Evolutionary conservation across 495 filamentous ascomycete genomes (phyloP).

Genomic region (Antarctomyces pellizariae): DNA sequence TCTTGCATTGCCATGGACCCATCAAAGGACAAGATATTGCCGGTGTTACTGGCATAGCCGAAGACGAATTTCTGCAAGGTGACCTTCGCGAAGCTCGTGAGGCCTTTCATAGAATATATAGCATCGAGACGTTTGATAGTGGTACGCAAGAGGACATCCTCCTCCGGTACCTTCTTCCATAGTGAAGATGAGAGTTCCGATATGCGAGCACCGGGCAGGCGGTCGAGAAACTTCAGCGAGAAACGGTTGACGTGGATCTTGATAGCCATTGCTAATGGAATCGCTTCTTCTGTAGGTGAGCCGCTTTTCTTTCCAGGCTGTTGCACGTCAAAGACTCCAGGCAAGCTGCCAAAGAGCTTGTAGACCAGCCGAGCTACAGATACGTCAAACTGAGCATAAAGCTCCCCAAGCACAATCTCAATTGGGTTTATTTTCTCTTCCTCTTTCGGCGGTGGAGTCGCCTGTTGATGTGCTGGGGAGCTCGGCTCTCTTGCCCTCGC

Average conservation of each 20-base stretch:
- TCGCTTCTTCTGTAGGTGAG: too few species aligned
- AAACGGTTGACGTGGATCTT: slow-evolving; percentile 28
- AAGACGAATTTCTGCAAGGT: slow-evolving; percentile 43
- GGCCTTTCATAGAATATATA: slow-evolving; percentile 12
- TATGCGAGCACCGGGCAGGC: slow-evolving; percentile 15
- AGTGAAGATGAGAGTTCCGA: slow-evolving; percentile 1
- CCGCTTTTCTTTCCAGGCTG: slow-evolving; percentile 7
- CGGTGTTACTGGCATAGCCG: slow-evolving; percentile 48
- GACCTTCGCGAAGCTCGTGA: slow-evolving; percentile 20
- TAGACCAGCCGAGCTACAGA: slow-evolving; percentile 40
- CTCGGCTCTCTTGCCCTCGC: slow-evolving; percentile 1
- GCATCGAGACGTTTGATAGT: slow-evolving; percentile 22
- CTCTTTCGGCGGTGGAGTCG: background rate
- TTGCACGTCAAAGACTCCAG: slow-evolving; percentile 19
- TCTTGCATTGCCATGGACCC: slow-evolving; percentile 40
- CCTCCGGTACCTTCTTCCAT: slow-evolving; percentile 16
- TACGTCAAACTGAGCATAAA: slow-evolving; percentile 39
- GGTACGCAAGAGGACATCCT: slow-evolving; percentile 26
- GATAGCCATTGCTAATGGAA: slow-evolving; percentile 13
- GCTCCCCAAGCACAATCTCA: slow-evolving; percentile 30
- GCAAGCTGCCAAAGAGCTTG: slow-evolving; percentile 32
- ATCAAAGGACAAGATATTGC: slow-evolving; percentile 54
- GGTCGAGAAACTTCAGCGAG: slow-evolving; percentile 41
- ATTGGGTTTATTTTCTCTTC: slow-evolving; percentile 11
- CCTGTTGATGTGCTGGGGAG: background rate